Conservation (phyloP, 305 asterid genomes). For the Plantago lanceolata region DNA sequence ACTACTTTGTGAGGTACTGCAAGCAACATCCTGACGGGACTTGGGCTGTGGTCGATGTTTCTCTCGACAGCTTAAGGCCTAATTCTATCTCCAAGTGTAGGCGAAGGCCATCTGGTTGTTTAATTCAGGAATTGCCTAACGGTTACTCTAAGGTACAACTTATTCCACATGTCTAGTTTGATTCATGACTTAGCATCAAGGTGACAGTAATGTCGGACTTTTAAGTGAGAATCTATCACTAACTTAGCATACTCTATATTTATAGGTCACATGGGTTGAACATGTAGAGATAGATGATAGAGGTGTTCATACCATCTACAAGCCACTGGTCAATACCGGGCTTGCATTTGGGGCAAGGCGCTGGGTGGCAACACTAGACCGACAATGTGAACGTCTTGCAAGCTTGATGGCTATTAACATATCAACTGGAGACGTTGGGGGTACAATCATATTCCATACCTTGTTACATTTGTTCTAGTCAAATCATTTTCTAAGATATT, state of each 20-base stretch:
- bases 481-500: not conserved
- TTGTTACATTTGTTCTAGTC: not conserved
- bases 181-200: no score
- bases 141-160: constrained; percentile 77
- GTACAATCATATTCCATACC: constrained; percentile 22
- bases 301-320: constrained; percentile 76
- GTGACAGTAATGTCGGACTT: no score
- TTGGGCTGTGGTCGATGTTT: constrained; percentile 96
- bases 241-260: not conserved
- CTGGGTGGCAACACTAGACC: constrained; percentile 79
- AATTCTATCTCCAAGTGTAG: constrained; percentile 59
- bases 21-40: constrained; percentile 77
- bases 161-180: no score
- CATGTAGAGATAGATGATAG: constrained; percentile 89
- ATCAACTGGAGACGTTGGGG: constrained; percentile 83
- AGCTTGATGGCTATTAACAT: constrained; percentile 77
- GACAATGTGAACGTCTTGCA: constrained; percentile 89
- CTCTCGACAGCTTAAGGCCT: constrained; percentile 70
- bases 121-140: constrained; percentile 88
- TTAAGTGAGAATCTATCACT: not conserved
- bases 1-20: constrained; percentile 80
- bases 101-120: constrained; percentile 87
- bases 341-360: constrained; percentile 89
- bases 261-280: constrained; percentile 81
- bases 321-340: constrained; percentile 68